Evolutionary conservation across 306 rosid genomes (phyloP).

Genomic region (Styphnolobium japonicum): DNA sequence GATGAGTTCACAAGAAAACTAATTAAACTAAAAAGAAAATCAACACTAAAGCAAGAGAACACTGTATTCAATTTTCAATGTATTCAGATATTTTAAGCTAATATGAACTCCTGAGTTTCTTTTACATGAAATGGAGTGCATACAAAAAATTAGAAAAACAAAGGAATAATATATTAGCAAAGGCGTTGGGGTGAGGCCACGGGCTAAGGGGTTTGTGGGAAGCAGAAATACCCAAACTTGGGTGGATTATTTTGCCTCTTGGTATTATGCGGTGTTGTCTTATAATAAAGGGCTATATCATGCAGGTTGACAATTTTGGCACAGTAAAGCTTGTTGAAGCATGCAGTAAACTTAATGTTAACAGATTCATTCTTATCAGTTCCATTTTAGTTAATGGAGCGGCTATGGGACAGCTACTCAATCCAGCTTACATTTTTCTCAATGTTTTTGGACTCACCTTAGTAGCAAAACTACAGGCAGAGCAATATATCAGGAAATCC

Average conservation of each 20-base stretch:
- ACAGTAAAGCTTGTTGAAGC: conserved; percentile 92
- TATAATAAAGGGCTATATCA: not conserved
- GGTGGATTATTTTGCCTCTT: conserved; percentile 5
- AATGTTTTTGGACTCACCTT: conserved; percentile 89
- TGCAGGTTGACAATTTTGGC: conserved; percentile 93
- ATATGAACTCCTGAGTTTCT: not conserved
- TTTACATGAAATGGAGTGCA: not conserved
- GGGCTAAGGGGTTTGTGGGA: not conserved
- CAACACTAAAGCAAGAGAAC: not conserved
- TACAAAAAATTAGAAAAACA: not conserved
- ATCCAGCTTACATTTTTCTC: conserved; percentile 89
- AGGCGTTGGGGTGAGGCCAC: not conserved
- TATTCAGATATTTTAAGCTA: not conserved
- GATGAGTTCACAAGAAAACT: not conserved
- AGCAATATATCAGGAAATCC: conserved; percentile 71
- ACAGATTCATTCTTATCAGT: conserved; percentile 83
- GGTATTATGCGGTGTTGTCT: conserved; percentile 1
- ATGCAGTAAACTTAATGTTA: conserved; percentile 71
- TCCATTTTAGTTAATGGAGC: conserved; percentile 98
- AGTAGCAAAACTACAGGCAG: conserved; percentile 93
- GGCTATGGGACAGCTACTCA: conserved; percentile 87
- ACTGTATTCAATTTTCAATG: not conserved
- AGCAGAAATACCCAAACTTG: not conserved
- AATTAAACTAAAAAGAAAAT: not conserved
- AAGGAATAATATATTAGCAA: not conserved